Base-by-base conservation (phyloP, 2,329 filamentous ascomycete genomes). In the Apiospora saccharicola region DNA sequence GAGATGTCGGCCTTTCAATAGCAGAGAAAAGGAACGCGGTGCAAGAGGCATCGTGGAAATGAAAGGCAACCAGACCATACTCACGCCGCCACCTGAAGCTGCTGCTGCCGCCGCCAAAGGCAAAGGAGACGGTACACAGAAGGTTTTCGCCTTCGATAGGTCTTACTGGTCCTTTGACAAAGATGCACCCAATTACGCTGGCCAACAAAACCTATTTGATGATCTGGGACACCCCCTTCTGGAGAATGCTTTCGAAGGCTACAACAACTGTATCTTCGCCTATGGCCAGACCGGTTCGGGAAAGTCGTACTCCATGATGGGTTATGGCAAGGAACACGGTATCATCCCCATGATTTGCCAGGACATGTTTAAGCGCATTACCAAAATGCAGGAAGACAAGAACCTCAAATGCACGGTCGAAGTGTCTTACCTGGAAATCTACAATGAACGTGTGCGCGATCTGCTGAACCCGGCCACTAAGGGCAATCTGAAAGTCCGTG, bases 261-360 rank as follows among this genome's bases (percentile, higher is more conserved):
- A 98, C 86, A 98, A 99, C 87, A 99, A 98, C 83, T 99, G 96
- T 87, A 99, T 99, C 80, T 99, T 99, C 81, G 96, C 96, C 19
- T 99, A 99, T 81, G 96, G 96, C 24, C 96, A 99, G 86, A 99
- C 96, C 1, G 96, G 96, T 77, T 98, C 96, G 0, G 96, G 96
- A 83, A 99, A 99, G 85, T 98, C 95, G 22, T 99, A 99, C 83
- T 98, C 95, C 44, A 99, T 99, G 96, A 99, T 99, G 96, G 96
- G 96, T 68, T 99, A 98, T 84, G 96, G 96, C 71, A 93, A 96
- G 79, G 96, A 99, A 80, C 90, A 95, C 72, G 96, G 96, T 82
- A 96, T 99, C 75, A 98, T 98, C 74, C 96, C 97, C 67, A 93
- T 91, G 79, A 99, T 99, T 85, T 99, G 96, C 82, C 94, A 96